Evolutionary conservation across 371 early-diverging fungal genomes (phyloP), one percentile per base, ranked within the genome.

Genomic region (Rhizomucor miehei): DNA sequence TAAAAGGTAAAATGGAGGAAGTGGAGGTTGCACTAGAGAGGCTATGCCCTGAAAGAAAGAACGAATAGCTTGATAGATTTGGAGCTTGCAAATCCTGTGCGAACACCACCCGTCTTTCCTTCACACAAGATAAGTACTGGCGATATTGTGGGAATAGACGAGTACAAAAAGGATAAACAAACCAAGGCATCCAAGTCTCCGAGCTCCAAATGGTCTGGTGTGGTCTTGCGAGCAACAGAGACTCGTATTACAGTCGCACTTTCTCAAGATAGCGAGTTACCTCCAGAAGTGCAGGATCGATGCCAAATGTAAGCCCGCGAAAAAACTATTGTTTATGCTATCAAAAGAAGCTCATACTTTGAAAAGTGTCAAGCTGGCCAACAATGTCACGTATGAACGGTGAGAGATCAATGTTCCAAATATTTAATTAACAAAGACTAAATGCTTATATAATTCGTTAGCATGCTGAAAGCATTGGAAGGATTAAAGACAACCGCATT

Each of bases 381-480:
- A 90, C 65, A 87, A 90, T 63, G 72, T 89, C 14, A 85, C 91
- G 12, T 91, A 87, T 59, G 82, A 85, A 55, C 79, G 87, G 82
- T 79, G 74, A 14, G 35, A 23, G 29, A 5, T 29, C 8, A 29
- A 3, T 29, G 29, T 29, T 29, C 29, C 29, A n/a, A n/a, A n/a
- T n/a, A n/a, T n/a, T n/a, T n/a, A n/a, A n/a, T n/a, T n/a, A n/a
- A n/a, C n/a, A n/a, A n/a, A n/a, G n/a, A n/a, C n/a, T n/a, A n/a
- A n/a, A n/a, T n/a, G n/a, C n/a, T n/a, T n/a, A n/a, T n/a, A n/a
- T n/a, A n/a, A 46, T n/a, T 13, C 6, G 11, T 10, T 52, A 67
- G 71, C 36, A 73, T 84, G 65, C 40, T 70, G 21, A 69, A 73
- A 37, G 76, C 77, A 0, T 47, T 85, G 35, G 69, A 66, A 16